phyloP scores from a whole-genome alignment of 139 green algal genomes.

The Volvox africanus region DNA sequence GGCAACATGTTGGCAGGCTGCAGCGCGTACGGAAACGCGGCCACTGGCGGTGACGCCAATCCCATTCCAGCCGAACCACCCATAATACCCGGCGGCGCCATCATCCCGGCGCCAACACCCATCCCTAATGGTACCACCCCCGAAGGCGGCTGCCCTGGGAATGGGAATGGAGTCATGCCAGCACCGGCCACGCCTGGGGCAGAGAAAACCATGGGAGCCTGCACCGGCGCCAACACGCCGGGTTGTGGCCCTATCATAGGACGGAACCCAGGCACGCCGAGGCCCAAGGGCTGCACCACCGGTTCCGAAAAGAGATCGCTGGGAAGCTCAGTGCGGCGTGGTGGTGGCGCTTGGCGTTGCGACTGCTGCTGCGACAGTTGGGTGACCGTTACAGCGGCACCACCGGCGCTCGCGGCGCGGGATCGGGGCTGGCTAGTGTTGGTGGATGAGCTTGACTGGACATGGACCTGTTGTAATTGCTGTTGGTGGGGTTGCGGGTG shows the following conservation, averaged over 20 bases:
- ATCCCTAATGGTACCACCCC: background rate
- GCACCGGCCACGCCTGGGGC: background rate
- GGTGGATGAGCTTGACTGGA: background rate
- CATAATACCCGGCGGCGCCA: background rate
- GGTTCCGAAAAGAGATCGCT: conserved; percentile 27
- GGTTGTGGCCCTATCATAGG: background rate
- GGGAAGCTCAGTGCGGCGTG: conserved; percentile 24
- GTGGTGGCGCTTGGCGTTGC: no score
- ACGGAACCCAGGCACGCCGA: background rate
- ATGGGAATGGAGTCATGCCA: background rate
- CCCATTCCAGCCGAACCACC: background rate
- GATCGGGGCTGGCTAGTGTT: no score
- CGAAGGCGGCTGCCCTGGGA: background rate
- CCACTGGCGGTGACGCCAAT: background rate
- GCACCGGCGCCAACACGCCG: background rate
- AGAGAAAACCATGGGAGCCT: background rate
- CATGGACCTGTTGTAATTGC: background rate
- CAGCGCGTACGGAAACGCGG: background rate
- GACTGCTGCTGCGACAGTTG: background rate
- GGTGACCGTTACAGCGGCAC: background rate
- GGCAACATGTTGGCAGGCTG: background rate
- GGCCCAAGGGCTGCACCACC: background rate
- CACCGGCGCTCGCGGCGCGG: background rate
- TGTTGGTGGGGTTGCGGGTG: background rate
- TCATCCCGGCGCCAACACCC: background rate